Percentiles rank a stretch among this genome's conserved stretches.
Conservation (phyloP, 805 yeast genomes). For the Cyberlindnera amylophila region DNA sequence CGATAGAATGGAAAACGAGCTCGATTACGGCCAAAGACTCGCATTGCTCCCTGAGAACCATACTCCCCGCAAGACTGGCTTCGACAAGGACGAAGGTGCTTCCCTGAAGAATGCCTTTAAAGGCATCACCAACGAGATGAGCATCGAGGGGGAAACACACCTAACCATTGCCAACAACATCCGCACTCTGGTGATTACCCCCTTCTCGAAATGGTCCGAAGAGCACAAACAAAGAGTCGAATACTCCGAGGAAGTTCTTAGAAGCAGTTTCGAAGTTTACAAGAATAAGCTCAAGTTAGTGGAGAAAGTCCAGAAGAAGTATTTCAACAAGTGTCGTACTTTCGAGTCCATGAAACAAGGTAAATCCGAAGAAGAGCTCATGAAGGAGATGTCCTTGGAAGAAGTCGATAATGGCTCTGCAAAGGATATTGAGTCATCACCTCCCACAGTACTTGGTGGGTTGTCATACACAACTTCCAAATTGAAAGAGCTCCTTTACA, state of each 20-base stretch:
- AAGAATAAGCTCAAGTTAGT: slow-evolving; percentile 43
- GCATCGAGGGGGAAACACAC: slow-evolving; percentile 56
- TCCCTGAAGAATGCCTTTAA: slow-evolving; percentile 60
- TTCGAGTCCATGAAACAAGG: slow-evolving; percentile 61
- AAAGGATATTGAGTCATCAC: too few relatives aligned
- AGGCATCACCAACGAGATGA: slow-evolving; percentile 52
- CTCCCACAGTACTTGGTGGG: slow-evolving; percentile 34
- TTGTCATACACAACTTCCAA: slow-evolving; percentile 36
- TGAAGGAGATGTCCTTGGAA: slow-evolving; percentile 22
- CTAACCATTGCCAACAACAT: slow-evolving; percentile 59
- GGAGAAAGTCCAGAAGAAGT: slow-evolving; percentile 57
- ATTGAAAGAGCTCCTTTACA: slow-evolving; percentile 38
- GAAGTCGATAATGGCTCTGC: slow-evolving; percentile 17
- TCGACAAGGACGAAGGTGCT: slow-evolving; percentile 58
- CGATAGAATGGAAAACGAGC: slow-evolving; percentile 70
- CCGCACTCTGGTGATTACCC: slow-evolving; percentile 55
- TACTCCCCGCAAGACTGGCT: slow-evolving; percentile 37
- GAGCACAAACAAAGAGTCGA: slow-evolving; percentile 68
- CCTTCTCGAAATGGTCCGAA: slow-evolving; percentile 70
- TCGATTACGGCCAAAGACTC: slow-evolving; percentile 56
- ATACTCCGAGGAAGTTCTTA: slow-evolving; percentile 52
- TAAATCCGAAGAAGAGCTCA: slow-evolving; percentile 42
- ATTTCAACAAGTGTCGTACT: slow-evolving; percentile 73
- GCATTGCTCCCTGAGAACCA: slow-evolving; percentile 35
- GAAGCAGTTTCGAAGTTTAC: slow-evolving; percentile 48